Percentiles rank a stretch among this genome's conserved stretches.
Conservation (phyloP, 2,329 filamentous ascomycete genomes). For the Phialocephala sp. region DNA sequence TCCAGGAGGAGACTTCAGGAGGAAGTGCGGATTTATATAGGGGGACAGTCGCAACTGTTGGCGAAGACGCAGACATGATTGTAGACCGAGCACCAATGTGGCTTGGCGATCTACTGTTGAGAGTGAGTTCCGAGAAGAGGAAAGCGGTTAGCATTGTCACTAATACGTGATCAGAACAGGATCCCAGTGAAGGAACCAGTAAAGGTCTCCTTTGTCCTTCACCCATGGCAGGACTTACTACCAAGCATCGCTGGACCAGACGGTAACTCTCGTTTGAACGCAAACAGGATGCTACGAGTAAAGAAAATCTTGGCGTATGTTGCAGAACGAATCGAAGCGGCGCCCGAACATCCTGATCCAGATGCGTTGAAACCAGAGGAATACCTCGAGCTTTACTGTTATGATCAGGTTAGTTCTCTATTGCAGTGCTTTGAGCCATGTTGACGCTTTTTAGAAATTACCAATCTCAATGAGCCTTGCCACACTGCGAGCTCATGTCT, state of each 20-base stretch:
- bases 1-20: slow-evolving; percentile 71
- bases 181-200: slow-evolving; percentile 87
- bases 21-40: slow-evolving; percentile 86
- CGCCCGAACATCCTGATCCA: slow-evolving; percentile 62
- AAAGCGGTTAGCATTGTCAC: slow-evolving; percentile 4
- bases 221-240: slow-evolving; percentile 77
- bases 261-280: slow-evolving; percentile 88
- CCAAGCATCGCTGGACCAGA: slow-evolving; percentile 77
- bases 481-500: slow-evolving; percentile 88
- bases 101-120: slow-evolving; percentile 85
- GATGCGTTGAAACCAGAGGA: slow-evolving; percentile 79
- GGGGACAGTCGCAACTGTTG: slow-evolving; percentile 81
- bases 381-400: slow-evolving; percentile 93
- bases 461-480: slow-evolving; percentile 89
- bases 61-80: slow-evolving; percentile 78
- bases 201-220: slow-evolving; percentile 93
- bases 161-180: slow-evolving; percentile 65
- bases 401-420: slow-evolving; percentile 74
- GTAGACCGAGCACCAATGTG: slow-evolving; percentile 89
- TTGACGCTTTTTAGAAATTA: slow-evolving; percentile 50
- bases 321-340: slow-evolving; percentile 84
- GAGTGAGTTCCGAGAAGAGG: slow-evolving; percentile 50
- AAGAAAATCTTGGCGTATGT: slow-evolving; percentile 95
- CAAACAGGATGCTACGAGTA: slow-evolving; percentile 93
- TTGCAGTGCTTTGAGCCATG: not conserved